phyloP scores from a whole-genome alignment of 1,284 basidiomycete species.

The Amylostereum chailletii region DNA sequence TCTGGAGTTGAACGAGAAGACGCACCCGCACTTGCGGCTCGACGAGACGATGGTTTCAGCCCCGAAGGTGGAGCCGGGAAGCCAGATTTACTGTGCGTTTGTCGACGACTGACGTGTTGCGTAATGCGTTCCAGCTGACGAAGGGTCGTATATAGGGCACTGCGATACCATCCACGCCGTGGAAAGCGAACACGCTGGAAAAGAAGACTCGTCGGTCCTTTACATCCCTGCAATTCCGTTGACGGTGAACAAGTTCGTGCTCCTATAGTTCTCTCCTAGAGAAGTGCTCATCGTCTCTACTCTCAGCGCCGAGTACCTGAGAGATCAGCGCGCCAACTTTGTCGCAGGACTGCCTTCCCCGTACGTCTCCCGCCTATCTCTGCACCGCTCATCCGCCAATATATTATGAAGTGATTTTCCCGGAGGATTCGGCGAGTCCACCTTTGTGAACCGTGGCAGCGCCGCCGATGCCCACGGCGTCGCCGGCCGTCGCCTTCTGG shows the following conservation, averaged over 20 bases:
- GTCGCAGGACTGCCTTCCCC: constrained; percentile 49
- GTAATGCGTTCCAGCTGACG: not conserved
- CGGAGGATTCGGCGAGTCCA: constrained; percentile 61
- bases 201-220: constrained; percentile 62
- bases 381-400: not conserved
- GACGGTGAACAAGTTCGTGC: constrained; percentile 49
- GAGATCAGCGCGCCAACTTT: constrained; percentile 51
- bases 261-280: not conserved
- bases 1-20: constrained; percentile 52
- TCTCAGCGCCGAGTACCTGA: constrained; percentile 50
- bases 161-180: constrained; percentile 69
- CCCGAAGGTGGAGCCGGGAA: constrained; percentile 56
- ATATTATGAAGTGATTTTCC: constrained; percentile 55
- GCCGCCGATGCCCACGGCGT: constrained; percentile 31
- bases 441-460: constrained; percentile 40
- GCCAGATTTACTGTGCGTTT: constrained; percentile 63
- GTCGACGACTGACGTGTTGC: not conserved
- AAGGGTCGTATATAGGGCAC: constrained; percentile 33
- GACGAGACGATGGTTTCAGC: constrained; percentile 43
- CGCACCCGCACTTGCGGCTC: constrained; percentile 68
- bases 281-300: not conserved
- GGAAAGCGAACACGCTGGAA: constrained; percentile 52
- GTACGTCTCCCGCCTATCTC: constrained; percentile 23
- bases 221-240: constrained; percentile 77
- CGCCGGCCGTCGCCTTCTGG: constrained; percentile 25